Evolutionary conservation across 495 filamentous ascomycete species (phyloP).

Genomic region (Penicillium flavigenum): DNA sequence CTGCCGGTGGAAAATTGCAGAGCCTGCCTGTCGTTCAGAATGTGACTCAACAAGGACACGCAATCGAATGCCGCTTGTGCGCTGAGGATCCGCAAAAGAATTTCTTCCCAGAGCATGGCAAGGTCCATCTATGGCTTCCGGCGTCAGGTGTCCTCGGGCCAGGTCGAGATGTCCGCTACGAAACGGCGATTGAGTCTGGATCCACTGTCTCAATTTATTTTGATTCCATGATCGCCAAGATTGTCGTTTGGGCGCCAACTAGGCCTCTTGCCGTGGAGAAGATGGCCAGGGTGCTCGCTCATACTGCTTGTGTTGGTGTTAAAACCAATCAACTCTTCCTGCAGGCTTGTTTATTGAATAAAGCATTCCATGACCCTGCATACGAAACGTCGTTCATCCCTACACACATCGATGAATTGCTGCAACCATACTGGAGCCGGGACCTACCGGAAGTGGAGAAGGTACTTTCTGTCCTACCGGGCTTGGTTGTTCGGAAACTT

Average conservation of each 20-base stretch:
- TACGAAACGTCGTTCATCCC: constrained; percentile 87
- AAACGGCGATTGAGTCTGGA: constrained; percentile 78
- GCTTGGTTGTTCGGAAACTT: constrained; percentile 12
- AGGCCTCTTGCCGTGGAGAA: constrained; percentile 75
- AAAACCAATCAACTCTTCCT: constrained; percentile 88
- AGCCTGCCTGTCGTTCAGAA: constrained; percentile 66
- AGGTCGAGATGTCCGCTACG: constrained; percentile 69
- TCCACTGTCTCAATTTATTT: constrained; percentile 83
- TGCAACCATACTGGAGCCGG: constrained; percentile 24
- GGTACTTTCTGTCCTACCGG: constrained; percentile 13
- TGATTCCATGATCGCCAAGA: constrained; percentile 93
- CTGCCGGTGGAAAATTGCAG: constrained; percentile 69
- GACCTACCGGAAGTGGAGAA: background rate
- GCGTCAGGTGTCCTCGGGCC: constrained; percentile 51
- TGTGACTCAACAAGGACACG: constrained; percentile 66
- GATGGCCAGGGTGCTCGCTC: constrained; percentile 65
- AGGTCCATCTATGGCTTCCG: constrained; percentile 59
- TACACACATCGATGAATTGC: constrained; percentile 67
- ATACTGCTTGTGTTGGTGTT: constrained; percentile 80
- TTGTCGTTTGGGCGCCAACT: constrained; percentile 75
- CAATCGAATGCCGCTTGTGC: constrained; percentile 86
- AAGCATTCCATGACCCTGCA: constrained; percentile 71
- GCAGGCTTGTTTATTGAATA: constrained; percentile 68
- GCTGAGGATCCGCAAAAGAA: constrained; percentile 79
- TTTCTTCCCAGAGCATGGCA: constrained; percentile 81